These are phyloP conservation scores for Alisma plantagoaquatica DNA, from an alignment of 106 monocot species.

Conservation along the genomic window DNA sequence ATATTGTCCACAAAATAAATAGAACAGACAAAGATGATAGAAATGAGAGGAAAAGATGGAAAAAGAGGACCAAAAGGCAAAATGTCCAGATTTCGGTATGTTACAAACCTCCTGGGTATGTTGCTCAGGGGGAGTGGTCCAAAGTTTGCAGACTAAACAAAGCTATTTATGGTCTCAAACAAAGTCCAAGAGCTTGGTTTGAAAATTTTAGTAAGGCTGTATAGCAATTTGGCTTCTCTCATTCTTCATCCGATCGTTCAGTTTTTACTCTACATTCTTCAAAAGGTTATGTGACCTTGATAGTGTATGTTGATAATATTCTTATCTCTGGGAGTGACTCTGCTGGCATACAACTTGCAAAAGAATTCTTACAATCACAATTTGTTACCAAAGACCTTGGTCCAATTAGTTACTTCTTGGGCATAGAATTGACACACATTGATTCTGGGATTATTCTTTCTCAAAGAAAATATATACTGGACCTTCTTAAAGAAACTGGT, in stretches of 20 bases:
- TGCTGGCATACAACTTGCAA: not conserved
- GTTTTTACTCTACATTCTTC: not conserved
- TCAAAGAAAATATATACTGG: not conserved
- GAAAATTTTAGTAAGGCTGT: not conserved
- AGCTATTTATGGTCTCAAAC: not conserved
- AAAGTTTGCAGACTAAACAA: not conserved
- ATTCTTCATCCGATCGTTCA: not conserved
- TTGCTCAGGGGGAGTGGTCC: not conserved
- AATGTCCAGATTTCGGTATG: no score
- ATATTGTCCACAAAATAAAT: no score
- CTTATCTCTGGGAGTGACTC: not conserved
- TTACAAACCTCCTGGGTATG: not conserved
- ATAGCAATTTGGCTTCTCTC: not conserved
- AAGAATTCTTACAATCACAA: not conserved
- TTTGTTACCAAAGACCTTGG: slow-evolving; percentile 11
- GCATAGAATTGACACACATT: not conserved
- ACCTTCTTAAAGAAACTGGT: not conserved
- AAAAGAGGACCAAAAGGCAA: no score
- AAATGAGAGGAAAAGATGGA: no score
- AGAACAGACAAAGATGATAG: no score
- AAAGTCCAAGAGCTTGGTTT: not conserved
- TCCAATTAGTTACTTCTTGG: not conserved
- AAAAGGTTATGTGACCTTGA: not conserved
- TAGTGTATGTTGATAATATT: slow-evolving; percentile 1
- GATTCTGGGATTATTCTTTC: not conserved